These are phyloP conservation scores for Syzygium grande DNA, from an alignment of 345 rosid species.

Conservation along the genomic window DNA sequence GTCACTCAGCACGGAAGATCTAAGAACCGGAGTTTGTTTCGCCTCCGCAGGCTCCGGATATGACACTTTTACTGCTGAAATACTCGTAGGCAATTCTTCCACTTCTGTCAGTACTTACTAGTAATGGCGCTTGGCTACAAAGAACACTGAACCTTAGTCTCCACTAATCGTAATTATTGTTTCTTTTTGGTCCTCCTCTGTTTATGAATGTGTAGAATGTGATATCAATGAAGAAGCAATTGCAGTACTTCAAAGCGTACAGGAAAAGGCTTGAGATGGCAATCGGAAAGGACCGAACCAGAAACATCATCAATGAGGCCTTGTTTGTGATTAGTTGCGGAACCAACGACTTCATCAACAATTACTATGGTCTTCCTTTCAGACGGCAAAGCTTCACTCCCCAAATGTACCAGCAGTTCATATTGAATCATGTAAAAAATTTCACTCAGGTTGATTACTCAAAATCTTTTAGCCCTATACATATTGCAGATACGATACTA, in stretches of 20 bases:
- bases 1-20: background rate
- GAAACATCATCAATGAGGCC: background rate
- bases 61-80: slow-evolving; percentile 1
- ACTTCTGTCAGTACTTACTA: background rate
- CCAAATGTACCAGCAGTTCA: background rate
- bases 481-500: background rate
- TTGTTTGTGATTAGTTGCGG: slow-evolving; percentile 4
- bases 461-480: background rate
- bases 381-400: background rate
- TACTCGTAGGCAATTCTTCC: background rate
- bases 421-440: background rate
- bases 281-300: slow-evolving; percentile 4
- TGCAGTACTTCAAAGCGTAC: slow-evolving; percentile 2
- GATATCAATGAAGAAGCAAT: slow-evolving; percentile 3
- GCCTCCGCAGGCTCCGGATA: slow-evolving; percentile 13
- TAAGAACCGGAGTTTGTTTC: slow-evolving; percentile 13
- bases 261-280: background rate
- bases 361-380: background rate
- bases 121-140: background rate
- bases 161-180: background rate
- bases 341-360: slow-evolving; percentile 3
- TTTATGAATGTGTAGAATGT: background rate
- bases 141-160: background rate
- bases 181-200: background rate
- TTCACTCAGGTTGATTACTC: slow-evolving; percentile 1